Conservation (phyloP, 768 basidiomycete genomes). For the Panaeolus papilionaceus region DNA sequence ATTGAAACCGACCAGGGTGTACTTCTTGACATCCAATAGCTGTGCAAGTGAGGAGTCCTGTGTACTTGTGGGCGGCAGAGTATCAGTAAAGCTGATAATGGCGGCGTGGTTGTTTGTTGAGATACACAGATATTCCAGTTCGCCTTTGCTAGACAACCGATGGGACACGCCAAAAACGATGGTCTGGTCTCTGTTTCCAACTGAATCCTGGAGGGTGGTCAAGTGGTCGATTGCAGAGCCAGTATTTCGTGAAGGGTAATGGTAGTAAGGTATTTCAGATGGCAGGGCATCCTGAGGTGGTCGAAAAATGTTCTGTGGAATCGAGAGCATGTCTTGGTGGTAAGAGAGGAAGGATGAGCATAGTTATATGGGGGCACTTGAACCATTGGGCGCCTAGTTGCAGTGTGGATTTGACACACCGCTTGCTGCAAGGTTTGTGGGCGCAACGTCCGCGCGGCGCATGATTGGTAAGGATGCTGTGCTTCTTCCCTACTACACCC, state of each 20-base stretch:
- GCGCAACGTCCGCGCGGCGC: not conserved
- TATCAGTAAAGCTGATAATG: constrained; percentile 17
- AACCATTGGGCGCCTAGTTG: constrained; percentile 3
- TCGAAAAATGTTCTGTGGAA: constrained; percentile 19
- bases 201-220: not conserved
- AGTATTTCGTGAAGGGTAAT: constrained; percentile 14
- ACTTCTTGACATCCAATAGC: constrained; percentile 9
- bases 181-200: constrained; percentile 17
- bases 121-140: constrained; percentile 23
- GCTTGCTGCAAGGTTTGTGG: not conserved
- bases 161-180: constrained; percentile 18
- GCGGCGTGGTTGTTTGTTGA: constrained; percentile 16
- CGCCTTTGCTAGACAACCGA: constrained; percentile 19
- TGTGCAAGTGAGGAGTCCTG: not conserved
- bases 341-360: not conserved
- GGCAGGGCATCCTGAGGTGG: constrained; percentile 6
- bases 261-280: constrained; percentile 13
- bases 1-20: constrained; percentile 42
- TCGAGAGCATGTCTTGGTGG: constrained; percentile 12
- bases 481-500: constrained; percentile 1
- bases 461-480: not conserved
- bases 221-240: constrained; percentile 22
- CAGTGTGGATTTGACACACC: not conserved
- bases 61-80: not conserved
- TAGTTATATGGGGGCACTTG: not conserved